These are phyloP conservation scores for Colletotrichum brevisporum DNA, from an alignment of 2,329 filamentous ascomycete species.

Conservation along the genomic window DNA sequence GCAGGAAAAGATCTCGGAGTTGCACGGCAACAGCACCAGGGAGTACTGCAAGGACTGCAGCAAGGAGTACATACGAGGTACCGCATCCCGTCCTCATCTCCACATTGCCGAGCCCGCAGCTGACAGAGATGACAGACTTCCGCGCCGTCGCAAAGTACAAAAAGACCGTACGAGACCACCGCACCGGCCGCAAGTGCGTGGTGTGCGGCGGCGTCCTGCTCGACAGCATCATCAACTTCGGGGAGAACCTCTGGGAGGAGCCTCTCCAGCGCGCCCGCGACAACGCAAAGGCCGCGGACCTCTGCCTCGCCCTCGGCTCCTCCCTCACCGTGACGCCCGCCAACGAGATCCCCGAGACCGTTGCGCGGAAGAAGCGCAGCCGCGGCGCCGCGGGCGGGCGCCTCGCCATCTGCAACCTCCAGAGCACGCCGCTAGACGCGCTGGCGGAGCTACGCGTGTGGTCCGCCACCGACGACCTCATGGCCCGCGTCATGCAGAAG, in stretches of 20 bases:
- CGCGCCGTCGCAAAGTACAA: slow-evolving; percentile 60
- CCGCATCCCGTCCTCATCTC: neutral
- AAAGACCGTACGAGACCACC: slow-evolving; percentile 59
- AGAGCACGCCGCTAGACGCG: slow-evolving; percentile 57
- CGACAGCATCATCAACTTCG: slow-evolving; percentile 63
- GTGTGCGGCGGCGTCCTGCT: slow-evolving; percentile 54
- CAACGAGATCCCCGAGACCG: slow-evolving; percentile 55
- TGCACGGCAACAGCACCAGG: slow-evolving; percentile 63
- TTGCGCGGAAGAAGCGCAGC: slow-evolving; percentile 45
- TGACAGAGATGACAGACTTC: slow-evolving; percentile 52
- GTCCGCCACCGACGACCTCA: slow-evolving; percentile 55
- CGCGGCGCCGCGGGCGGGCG: slow-evolving; percentile 41
- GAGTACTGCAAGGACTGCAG: slow-evolving; percentile 60
- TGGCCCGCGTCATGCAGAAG: slow-evolving; percentile 56
- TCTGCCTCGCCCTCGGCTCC: slow-evolving; percentile 62
- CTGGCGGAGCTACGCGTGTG: slow-evolving; percentile 52
- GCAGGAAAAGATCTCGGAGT: slow-evolving; percentile 59
- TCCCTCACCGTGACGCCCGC: slow-evolving; percentile 60
- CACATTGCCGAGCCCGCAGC: neutral
- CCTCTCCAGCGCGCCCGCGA: slow-evolving; percentile 50
- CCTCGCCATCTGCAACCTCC: slow-evolving; percentile 62
- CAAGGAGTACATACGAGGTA: slow-evolving; percentile 62
- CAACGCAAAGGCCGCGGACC: slow-evolving; percentile 57
- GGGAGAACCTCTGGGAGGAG: slow-evolving; percentile 52
- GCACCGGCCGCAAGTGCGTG: slow-evolving; percentile 60